phyloP scores from a whole-genome alignment of 2,329 filamentous ascomycete species.

The Epichloe elymi region DNA sequence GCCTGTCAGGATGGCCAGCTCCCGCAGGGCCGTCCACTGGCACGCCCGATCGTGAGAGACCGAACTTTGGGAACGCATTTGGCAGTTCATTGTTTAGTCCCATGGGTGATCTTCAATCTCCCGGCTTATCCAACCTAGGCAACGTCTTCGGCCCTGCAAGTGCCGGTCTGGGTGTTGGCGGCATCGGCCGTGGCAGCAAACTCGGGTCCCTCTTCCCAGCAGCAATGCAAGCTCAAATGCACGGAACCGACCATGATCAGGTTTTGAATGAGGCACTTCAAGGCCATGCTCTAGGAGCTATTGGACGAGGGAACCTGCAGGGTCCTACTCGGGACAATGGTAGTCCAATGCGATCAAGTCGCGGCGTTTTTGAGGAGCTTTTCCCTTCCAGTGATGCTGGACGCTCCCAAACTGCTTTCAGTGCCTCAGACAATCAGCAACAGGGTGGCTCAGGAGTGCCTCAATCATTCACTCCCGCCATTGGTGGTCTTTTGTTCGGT shows the following conservation, averaged over 20 bases:
- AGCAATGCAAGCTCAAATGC: conserved; percentile 87
- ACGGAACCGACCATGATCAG: conserved; percentile 54
- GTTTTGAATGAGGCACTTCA: conserved; percentile 43
- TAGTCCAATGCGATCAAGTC: conserved; percentile 42
- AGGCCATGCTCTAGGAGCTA: conserved; percentile 49
- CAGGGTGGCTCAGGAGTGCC: conserved; percentile 19
- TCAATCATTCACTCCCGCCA: conserved; percentile 24
- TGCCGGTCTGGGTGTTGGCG: conserved; percentile 44
- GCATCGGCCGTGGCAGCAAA: conserved; percentile 65
- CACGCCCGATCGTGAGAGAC: conserved; percentile 53
- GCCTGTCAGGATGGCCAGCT: conserved; percentile 49
- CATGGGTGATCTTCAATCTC: conserved; percentile 67
- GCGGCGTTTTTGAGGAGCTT: conserved; percentile 43
- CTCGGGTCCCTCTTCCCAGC: conserved; percentile 77
- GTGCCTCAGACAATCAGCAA: conserved; percentile 24
- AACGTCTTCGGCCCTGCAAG: conserved; percentile 56
- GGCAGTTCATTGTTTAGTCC: conserved; percentile 71
- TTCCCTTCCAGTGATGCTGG: conserved; percentile 27
- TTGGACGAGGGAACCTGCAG: conserved; percentile 48
- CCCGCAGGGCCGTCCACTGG: conserved; percentile 44
- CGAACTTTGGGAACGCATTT: conserved; percentile 46
- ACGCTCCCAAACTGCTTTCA: conserved; percentile 23
- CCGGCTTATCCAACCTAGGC: conserved; percentile 52
- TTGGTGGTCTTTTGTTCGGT: conserved; percentile 22
- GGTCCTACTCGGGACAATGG: conserved; percentile 42